Percentiles rank a stretch among this genome's conserved stretches.
Conservation (phyloP, 371 early-diverging fungal species). For the Apophysomyces ossiformis region DNA sequence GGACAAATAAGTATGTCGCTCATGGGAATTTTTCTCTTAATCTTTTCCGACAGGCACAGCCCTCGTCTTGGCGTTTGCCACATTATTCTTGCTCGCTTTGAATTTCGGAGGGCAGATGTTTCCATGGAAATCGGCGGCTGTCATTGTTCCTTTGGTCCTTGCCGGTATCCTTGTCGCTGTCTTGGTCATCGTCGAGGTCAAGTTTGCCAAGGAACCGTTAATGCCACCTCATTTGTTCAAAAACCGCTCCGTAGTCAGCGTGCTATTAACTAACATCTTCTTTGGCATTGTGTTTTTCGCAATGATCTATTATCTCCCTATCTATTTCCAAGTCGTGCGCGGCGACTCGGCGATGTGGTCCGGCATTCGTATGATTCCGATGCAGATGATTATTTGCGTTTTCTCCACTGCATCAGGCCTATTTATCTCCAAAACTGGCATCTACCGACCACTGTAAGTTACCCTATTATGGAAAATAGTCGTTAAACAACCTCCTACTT, state of each 20-base stretch:
- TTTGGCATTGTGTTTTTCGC: slow-evolving; percentile 61
- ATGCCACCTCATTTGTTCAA: slow-evolving; percentile 61
- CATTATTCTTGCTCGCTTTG: slow-evolving; percentile 47
- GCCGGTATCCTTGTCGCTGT: slow-evolving; percentile 47
- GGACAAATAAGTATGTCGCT: neutral
- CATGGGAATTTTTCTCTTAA: slow-evolving; percentile 12
- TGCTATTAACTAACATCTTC: slow-evolving; percentile 56
- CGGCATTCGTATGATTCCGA: slow-evolving; percentile 57
- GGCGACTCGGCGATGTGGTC: slow-evolving; percentile 57
- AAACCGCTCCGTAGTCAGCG: slow-evolving; percentile 48
- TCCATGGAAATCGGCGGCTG: slow-evolving; percentile 67
- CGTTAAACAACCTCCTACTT: no score
- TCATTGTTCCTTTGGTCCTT: slow-evolving; percentile 61
- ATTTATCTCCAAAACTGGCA: slow-evolving; percentile 50
- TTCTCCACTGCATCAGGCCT: slow-evolving; percentile 44
- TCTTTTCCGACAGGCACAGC: slow-evolving; percentile 35
- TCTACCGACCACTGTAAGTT: slow-evolving; percentile 54
- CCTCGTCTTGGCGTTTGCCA: slow-evolving; percentile 44
- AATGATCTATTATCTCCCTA: slow-evolving; percentile 66
- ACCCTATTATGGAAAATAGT: neutral
- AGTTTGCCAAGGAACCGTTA: slow-evolving; percentile 59
- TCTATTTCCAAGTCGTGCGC: slow-evolving; percentile 80
- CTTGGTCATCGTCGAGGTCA: slow-evolving; percentile 50
- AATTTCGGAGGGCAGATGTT: slow-evolving; percentile 57
- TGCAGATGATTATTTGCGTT: slow-evolving; percentile 50